Percentiles rank a stretch among this genome's conserved stretches.
Conservation (phyloP, 2,329 filamentous ascomycete species). For the Botrytis pseudocinerea region DNA sequence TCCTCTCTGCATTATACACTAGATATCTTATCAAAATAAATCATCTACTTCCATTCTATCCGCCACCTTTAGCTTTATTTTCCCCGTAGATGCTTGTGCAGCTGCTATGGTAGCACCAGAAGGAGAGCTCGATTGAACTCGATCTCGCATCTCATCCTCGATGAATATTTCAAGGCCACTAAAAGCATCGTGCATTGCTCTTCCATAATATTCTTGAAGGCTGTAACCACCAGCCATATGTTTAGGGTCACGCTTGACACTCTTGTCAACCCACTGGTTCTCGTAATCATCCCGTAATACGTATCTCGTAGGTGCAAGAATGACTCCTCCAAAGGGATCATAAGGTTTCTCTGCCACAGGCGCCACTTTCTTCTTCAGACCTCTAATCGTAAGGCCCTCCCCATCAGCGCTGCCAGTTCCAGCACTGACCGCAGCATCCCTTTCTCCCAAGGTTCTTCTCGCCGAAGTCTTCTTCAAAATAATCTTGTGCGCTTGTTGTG, state of each 20-base stretch:
- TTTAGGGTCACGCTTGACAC: conserved; percentile 62
- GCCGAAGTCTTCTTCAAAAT: conserved; percentile 70
- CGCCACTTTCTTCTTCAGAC: conserved; percentile 66
- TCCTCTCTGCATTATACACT: not conserved
- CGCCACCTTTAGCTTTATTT: conserved; percentile 37
- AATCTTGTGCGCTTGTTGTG: conserved; percentile 57
- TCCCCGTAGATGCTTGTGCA: conserved; percentile 40
- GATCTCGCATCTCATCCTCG: conserved; percentile 59
- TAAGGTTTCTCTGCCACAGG: conserved; percentile 72
- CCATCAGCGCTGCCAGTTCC: conserved; percentile 28
- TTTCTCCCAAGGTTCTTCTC: conserved; percentile 48
- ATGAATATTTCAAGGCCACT: conserved; percentile 85
- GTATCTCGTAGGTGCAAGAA: conserved; percentile 69
- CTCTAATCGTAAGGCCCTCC: conserved; percentile 66
- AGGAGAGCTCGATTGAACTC: conserved; percentile 38
- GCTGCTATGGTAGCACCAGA: conserved; percentile 43
- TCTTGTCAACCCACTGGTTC: conserved; percentile 71
- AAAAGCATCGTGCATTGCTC: conserved; percentile 86
- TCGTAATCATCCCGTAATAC: conserved; percentile 68
- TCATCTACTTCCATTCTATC: conserved; percentile 53
- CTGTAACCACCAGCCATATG: conserved; percentile 81
- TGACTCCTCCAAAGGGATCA: conserved; percentile 81
- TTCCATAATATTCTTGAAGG: conserved; percentile 75
- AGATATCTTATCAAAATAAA: conserved; percentile 42
- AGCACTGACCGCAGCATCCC: conserved; percentile 27